Conservation (phyloP, 2,329 filamentous ascomycete genomes). For the Trichoderma harzianum region DNA sequence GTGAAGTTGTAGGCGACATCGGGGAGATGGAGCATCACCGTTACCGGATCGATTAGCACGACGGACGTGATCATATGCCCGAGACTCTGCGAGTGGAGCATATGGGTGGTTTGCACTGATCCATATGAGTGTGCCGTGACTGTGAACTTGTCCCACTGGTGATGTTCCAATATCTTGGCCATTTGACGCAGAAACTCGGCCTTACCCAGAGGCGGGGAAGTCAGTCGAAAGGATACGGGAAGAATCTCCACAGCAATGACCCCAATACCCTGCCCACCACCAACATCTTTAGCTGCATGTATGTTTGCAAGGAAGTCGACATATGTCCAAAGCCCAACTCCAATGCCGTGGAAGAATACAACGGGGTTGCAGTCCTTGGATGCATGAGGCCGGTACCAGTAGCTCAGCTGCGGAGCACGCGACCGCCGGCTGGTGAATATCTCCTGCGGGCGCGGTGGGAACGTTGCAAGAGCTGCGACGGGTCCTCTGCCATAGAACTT, state of each 20-base stretch:
- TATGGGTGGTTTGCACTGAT: conserved; percentile 59
- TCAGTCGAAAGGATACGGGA: conserved; percentile 61
- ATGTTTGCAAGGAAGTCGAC: conserved; percentile 54
- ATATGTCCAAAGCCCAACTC: conserved; percentile 64
- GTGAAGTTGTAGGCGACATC: conserved; percentile 72
- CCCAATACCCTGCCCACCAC: conserved; percentile 49
- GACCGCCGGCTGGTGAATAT: conserved; percentile 46
- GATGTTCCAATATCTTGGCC: conserved; percentile 52
- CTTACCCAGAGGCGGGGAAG: conserved; percentile 48
- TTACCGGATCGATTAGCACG: conserved; percentile 59
- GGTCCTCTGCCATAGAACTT: conserved; percentile 43
- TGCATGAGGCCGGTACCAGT: conserved; percentile 65
- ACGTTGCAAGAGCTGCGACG: conserved; percentile 37
- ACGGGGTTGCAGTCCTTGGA: conserved; percentile 48
- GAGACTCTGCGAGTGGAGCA: conserved; percentile 50
- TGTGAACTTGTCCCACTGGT: conserved; percentile 57
- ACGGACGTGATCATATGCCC: conserved; percentile 48
- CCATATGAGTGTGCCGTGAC: conserved; percentile 64
- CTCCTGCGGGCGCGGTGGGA: conserved; percentile 56
- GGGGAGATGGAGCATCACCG: conserved; percentile 64
- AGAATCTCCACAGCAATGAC: conserved; percentile 65
- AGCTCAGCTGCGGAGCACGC: conserved; percentile 49
- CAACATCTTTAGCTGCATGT: conserved; percentile 30
- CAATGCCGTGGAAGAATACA: conserved; percentile 69
- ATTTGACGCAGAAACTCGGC: conserved; percentile 56